A percentile compares a stretch with the other conserved stretches of the same genome.
Evolutionary conservation across 1,139 yeast genomes (phyloP).

Genomic region (Debaryomycetaceae sp.): DNA sequence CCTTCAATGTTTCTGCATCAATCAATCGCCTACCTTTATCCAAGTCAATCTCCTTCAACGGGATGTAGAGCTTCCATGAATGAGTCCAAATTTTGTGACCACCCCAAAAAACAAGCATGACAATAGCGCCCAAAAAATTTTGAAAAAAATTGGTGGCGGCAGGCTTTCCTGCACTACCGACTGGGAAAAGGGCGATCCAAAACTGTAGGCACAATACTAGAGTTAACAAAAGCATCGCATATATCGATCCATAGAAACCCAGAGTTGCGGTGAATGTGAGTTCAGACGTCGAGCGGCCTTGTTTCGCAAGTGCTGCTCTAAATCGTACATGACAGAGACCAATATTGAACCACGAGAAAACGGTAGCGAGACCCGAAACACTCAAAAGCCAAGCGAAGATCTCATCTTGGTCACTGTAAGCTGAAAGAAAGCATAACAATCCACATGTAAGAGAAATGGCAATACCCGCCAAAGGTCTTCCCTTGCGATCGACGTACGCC

Average conservation of each 20-base stretch:
- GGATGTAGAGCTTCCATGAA: conserved; percentile 16
- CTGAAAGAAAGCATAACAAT: conserved; percentile 28
- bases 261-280: conserved; percentile 29
- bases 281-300: conserved; percentile 19
- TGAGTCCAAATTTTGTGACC: conserved; percentile 26
- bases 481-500: conserved; percentile 27
- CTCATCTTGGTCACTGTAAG: conserved; percentile 23
- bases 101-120: conserved; percentile 19
- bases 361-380: conserved; percentile 29
- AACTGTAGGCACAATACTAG: conserved; percentile 29
- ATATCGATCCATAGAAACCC: conserved; percentile 27
- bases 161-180: conserved; percentile 21
- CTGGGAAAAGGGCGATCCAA: conserved; percentile 32
- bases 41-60: conserved; percentile 42
- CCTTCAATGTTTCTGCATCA: no score
- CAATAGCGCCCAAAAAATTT: conserved; percentile 25
- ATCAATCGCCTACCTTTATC: no score
- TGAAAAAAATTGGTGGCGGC: conserved; percentile 20
- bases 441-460: conserved; percentile 24
- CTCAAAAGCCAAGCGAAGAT: conserved; percentile 34
- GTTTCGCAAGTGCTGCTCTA: conserved; percentile 24
- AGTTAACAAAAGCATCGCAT: conserved; percentile 21
- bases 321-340: conserved; percentile 27
- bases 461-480: conserved; percentile 33
- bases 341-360: conserved; percentile 33